Base-by-base conservation (phyloP, 2,329 filamentous ascomycete genomes). In the Apiospora pterosperma region DNA sequence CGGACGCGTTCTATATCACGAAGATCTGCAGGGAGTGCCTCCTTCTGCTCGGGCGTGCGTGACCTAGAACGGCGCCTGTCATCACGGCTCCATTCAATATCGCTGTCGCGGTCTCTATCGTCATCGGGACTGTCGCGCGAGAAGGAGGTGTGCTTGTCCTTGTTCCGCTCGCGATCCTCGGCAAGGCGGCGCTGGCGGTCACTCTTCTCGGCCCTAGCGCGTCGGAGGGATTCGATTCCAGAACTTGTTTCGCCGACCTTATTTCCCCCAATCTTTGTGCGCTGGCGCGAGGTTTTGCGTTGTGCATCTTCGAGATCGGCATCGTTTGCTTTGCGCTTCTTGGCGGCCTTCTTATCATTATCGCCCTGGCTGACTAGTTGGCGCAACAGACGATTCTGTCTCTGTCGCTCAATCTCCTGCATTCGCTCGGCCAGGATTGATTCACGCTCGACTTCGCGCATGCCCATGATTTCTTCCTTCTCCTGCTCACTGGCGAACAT, bases 371-470 rank as follows among this genome's bases (percentile, higher is more conserved):
- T 86, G 59, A 96, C 85, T 66, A 96, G 88, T 71, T 91, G 90
- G 66, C 91, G 92, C 61, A 97, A 85, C 67, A 94, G 88, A 59
- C 89, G 85, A 73, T 96, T 93, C 79, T 97, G 95, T 66, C 91
- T 87, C 71, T 92, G 90, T 62, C 89, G 89, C 73, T 96, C 92
- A 65, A 94, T 90, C 76, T 96, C 89, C 71, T 92, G 88, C 39
- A 91, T 90, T 69, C 96, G 92, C 70, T 97, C 92, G 23, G 93
- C 95, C 7, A 99, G 86, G 55, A 97, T 90, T 75, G 93, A 88
- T 77, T 99, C 96, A 67, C 95, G 91, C 74, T 97, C 90, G 62
- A 98, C 90, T 80, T 98, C 94, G 36, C 93, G 90, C 85, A 97
- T 88, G 64, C 84, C 86, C 85, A 96, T 89, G 67, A 99, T 96